Evolutionary conservation across 331 rosid genomes (phyloP).

Genomic region (Ulmus americana): DNA sequence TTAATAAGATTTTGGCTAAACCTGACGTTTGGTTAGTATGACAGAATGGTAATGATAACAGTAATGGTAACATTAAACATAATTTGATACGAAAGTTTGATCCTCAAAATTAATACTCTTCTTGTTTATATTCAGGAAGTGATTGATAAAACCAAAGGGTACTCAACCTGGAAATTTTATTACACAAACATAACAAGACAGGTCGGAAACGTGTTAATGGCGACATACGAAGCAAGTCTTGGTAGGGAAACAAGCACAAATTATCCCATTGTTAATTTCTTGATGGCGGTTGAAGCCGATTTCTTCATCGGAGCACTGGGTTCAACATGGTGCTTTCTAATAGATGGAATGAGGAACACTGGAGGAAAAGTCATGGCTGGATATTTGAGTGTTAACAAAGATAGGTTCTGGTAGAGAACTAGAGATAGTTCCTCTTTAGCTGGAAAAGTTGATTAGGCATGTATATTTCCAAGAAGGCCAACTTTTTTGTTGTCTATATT

Average conservation of each 20-base stretch:
- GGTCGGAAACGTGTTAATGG: constrained; percentile 58
- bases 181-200: constrained; percentile 67
- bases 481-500: constrained; percentile 13
- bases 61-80: too few relatives aligned
- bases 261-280: constrained; percentile 81
- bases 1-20: too few relatives aligned
- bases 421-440: not conserved
- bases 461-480: constrained; percentile 13
- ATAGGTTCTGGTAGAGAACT: constrained; percentile 65
- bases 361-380: constrained; percentile 96
- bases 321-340: constrained; percentile 87
- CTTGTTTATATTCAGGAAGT: constrained; percentile 52
- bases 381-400: constrained; percentile 85
- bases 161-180: constrained; percentile 59
- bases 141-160: constrained; percentile 49
- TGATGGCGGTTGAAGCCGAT: constrained; percentile 88
- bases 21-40: too few relatives aligned
- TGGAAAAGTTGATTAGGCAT: not conserved
- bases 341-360: constrained; percentile 95
- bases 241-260: constrained; percentile 82
- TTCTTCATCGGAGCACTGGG: constrained; percentile 85
- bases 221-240: constrained; percentile 58
- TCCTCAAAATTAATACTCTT: not conserved
- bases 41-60: too few relatives aligned
- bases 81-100: too few relatives aligned